Evolutionary conservation across 805 yeast species (phyloP), one percentile per base, ranked within the genome.

Genomic region (Candida orba): DNA sequence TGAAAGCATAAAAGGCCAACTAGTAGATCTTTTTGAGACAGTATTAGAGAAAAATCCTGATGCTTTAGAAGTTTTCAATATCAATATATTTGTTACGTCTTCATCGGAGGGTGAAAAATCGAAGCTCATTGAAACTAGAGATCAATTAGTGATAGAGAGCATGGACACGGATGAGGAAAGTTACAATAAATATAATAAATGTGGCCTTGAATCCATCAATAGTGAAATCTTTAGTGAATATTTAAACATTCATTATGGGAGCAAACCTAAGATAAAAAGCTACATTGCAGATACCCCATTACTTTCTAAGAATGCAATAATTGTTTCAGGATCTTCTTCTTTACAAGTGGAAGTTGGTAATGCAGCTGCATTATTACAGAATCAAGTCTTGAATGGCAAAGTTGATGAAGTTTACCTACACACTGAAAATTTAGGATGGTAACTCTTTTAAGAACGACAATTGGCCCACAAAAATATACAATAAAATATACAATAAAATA

Each of bases 351-450:
- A 61, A 10, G 67, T 67, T 27, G 69, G 73, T 13, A 62, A 61
- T 35, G 60, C 62, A 0, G 71, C 66, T 8, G 69, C 79, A 1
- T 20, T 56, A 1, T 43, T 72, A 12, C 81, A 76, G 50, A 61
- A 53, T 18, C 60, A 58, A 34, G 57, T 66, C 3, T 45, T 52
- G 30, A 32, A 52, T 2, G 43, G 49, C 5, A 39, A 10, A 8
- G 57, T 71, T 13, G 69, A 67, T 37, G 80, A 76, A 52, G 59
- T 75, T 13, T 73, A 65, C 43, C 53, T 76, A 27, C 79, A 75
- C 47, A 71, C 79, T 0, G 81, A 76, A 52, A 59, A 70, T 31
- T 76, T 72, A 53, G 75, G 76, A 1, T 75, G 67, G 64, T 67
- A 27, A 49, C 4, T 14, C 30, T 10, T 14, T n/a, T n/a, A n/a